Evolutionary conservation across 2,329 filamentous ascomycete genomes (phyloP).

Genomic region (Clarireedia homoeocarpa): DNA sequence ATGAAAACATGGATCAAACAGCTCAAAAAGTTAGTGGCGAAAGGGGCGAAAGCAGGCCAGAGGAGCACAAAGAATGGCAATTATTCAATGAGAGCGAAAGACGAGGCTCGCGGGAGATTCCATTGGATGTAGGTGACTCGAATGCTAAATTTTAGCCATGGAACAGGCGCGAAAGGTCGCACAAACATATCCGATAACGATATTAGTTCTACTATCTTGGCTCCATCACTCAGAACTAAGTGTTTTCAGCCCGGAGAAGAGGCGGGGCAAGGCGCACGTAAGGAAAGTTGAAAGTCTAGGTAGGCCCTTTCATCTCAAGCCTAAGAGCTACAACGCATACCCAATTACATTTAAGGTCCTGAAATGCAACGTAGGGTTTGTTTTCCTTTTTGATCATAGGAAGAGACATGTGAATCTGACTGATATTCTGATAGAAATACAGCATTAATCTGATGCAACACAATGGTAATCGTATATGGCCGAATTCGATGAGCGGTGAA

Average conservation of each 20-base stretch:
- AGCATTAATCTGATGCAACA: background rate
- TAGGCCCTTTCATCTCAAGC: background rate
- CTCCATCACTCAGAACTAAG: background rate
- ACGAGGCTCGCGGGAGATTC: background rate
- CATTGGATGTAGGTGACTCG: background rate
- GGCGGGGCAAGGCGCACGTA: background rate
- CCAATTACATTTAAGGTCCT: background rate
- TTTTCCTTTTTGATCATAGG: background rate
- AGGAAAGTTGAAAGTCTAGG: background rate
- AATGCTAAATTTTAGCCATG: background rate
- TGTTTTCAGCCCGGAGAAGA: background rate
- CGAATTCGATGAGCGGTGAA: constrained; percentile 3
- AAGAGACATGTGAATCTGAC: background rate
- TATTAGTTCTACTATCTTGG: background rate
- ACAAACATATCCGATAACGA: background rate
- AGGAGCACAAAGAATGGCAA: background rate
- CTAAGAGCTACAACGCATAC: too few species aligned
- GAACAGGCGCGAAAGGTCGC: constrained; percentile 3
- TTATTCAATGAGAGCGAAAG: background rate
- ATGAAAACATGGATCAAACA: background rate
- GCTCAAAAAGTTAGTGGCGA: background rate
- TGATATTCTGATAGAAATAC: background rate
- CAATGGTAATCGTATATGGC: background rate
- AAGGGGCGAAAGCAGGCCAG: background rate
- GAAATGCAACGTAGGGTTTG: background rate